Evolutionary conservation across 805 yeast genomes (phyloP), one percentile per base, ranked within the genome.

Genomic region (Yamadazyma scolyti): DNA sequence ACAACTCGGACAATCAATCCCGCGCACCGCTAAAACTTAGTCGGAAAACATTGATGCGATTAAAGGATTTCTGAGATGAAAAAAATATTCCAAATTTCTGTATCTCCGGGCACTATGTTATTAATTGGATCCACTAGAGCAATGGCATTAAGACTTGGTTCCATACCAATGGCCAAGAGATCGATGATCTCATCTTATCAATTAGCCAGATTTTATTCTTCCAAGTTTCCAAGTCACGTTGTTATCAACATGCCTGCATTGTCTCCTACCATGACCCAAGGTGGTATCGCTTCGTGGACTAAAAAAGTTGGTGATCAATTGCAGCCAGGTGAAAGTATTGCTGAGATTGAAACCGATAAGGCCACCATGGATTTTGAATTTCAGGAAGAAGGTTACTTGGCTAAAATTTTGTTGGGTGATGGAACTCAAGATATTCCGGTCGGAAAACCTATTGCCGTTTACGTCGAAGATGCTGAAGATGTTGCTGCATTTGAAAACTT

Each of bases 251-350:
- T 93, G 98, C 99, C 98, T 28, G 98, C 99, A 7, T 71, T 93
- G 51, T 90, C 97, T n/a, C 98, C 99, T 44, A 93, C 99, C 33
- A 93, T 93, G 99, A 84, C 96, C 40, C 90, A 85, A 56, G 98
- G 98, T 57, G 82, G 78, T 60, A 69, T 93, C 44, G 90, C 90
- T 23, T 70, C 77, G 37, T 93, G 98, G 98, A 74, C 79, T 56
- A 93, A 89, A 70, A 62, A 75, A 26, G 85, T 80, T 22, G 98
- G 98, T 53, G 98, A 93, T 58, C 65, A 76, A 59, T 77, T 93
- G 45, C 52, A 73, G 18, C 93, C 97, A 13, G 98, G 98, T 62
- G 97, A 89, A 56, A 80, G 93, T 27, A 76, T 90, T 47, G 97
- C 96, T 38, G 97, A 90, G 67, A 82, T 90, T 44, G 98, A 90